Evolutionary conservation across 257 asterid species (phyloP).

Genomic region (Solanum paucissectum): DNA sequence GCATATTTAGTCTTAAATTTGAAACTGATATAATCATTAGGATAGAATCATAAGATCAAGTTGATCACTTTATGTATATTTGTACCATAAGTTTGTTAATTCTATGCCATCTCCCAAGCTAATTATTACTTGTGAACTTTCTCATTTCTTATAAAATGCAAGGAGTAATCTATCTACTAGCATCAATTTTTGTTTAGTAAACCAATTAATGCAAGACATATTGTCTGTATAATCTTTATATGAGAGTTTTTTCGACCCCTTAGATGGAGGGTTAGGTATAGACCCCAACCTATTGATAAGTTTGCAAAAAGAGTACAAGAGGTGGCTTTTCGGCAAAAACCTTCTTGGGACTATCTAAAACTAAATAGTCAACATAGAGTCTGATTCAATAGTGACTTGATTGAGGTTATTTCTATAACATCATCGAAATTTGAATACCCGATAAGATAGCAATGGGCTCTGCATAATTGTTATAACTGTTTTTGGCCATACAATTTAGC

Average conservation of each 20-base stretch:
- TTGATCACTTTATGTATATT: not conserved
- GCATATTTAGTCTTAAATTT: not conserved
- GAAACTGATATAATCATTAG: not conserved
- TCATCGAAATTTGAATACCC: not conserved
- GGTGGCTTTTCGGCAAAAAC: not conserved
- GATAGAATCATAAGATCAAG: not conserved
- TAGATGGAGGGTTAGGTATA: not conserved
- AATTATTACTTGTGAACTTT: not conserved
- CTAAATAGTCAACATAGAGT: too few species aligned
- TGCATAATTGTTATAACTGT: not conserved
- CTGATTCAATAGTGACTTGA: not conserved
- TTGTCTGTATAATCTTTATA: not conserved
- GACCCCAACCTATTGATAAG: not conserved
- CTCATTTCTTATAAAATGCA: not conserved
- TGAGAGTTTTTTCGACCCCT: not conserved
- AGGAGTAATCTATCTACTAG: not conserved
- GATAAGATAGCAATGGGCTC: not conserved
- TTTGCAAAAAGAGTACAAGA: not conserved
- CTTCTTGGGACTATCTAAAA: too few species aligned
- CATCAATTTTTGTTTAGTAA: too few species aligned
- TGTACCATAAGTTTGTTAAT: not conserved
- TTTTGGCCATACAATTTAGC: not conserved
- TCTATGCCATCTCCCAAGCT: not conserved
- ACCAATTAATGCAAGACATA: not conserved
- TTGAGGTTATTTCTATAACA: not conserved